Conservation (phyloP, 2,329 filamentous ascomycete species). For the Cyclaneusma minus region DNA sequence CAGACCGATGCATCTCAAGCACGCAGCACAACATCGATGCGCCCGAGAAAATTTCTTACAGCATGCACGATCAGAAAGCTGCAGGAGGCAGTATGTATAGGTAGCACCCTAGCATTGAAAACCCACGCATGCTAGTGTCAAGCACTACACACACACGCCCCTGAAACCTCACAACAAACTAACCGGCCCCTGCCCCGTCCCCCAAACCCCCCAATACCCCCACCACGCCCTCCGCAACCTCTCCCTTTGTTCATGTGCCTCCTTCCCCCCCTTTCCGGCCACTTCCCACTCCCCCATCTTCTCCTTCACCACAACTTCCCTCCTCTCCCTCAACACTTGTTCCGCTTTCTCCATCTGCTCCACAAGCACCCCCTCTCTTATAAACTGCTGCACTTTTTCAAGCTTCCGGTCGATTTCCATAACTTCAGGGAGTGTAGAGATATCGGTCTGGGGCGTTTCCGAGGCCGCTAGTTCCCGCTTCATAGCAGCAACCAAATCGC, state of each 20-base stretch:
- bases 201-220: slow-evolving; percentile 14
- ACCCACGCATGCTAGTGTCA: too few relatives aligned
- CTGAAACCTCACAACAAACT: too few relatives aligned
- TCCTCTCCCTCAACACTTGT: slow-evolving; percentile 2
- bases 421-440: slow-evolving; percentile 5
- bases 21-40: too few relatives aligned
- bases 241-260: too few relatives aligned
- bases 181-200: slow-evolving; percentile 3
- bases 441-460: slow-evolving; percentile 6
- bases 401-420: slow-evolving; percentile 9
- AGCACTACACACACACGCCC: too few relatives aligned
- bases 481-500: slow-evolving; percentile 9
- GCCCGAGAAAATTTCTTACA: too few relatives aligned
- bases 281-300: slow-evolving; percentile 6
- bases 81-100: too few relatives aligned
- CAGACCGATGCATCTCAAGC: too few relatives aligned
- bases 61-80: too few relatives aligned
- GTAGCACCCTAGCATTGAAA: too few relatives aligned
- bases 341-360: slow-evolving; percentile 6
- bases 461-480: slow-evolving; percentile 6
- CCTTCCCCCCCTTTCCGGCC: too few relatives aligned
- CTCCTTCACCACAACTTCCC: slow-evolving; percentile 6
- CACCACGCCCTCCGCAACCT: slow-evolving; percentile 4
- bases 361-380: slow-evolving; percentile 6
- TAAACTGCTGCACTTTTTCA: slow-evolving; percentile 5